These are phyloP conservation scores for Citrus reticulata DNA, from an alignment of 345 rosid genomes.

Conservation along the genomic window DNA sequence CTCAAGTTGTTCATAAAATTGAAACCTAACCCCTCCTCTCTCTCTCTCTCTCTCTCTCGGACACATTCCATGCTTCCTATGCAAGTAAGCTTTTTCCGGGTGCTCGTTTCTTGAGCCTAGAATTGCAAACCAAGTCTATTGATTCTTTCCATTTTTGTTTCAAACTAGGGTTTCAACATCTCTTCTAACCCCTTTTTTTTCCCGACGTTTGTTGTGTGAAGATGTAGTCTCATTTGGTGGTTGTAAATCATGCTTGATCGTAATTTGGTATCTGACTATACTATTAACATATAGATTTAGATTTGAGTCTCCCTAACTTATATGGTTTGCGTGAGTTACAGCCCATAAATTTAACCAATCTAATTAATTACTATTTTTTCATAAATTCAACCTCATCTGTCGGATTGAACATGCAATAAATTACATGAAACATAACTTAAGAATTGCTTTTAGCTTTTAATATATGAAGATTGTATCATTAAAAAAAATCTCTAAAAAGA, in stretches of 20 bases:
- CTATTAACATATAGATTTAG: too few relatives aligned
- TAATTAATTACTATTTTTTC: too few relatives aligned
- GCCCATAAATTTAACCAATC: too few relatives aligned
- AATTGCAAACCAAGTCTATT: background rate
- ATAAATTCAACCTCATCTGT: too few relatives aligned
- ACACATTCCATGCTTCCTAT: background rate
- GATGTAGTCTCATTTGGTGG: background rate
- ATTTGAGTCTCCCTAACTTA: too few relatives aligned
- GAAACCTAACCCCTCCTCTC: background rate
- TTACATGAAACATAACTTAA: too few relatives aligned
- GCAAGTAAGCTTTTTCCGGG: background rate
- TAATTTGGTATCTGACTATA: background rate
- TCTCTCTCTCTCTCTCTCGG: too few relatives aligned
- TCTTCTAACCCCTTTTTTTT: background rate
- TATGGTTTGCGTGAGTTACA: too few relatives aligned
- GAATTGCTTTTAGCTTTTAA: too few relatives aligned
- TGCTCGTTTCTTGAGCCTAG: background rate
- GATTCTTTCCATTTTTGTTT: background rate
- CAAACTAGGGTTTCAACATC: background rate
- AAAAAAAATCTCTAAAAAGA: too few relatives aligned
- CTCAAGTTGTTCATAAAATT: too few relatives aligned
- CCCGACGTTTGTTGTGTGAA: background rate
- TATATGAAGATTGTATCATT: too few relatives aligned
- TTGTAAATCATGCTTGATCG: background rate
- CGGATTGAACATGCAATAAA: accelerated